Evolutionary conservation across 2,329 filamentous ascomycete genomes (phyloP).

Genomic region (Sporothrix inflata): DNA sequence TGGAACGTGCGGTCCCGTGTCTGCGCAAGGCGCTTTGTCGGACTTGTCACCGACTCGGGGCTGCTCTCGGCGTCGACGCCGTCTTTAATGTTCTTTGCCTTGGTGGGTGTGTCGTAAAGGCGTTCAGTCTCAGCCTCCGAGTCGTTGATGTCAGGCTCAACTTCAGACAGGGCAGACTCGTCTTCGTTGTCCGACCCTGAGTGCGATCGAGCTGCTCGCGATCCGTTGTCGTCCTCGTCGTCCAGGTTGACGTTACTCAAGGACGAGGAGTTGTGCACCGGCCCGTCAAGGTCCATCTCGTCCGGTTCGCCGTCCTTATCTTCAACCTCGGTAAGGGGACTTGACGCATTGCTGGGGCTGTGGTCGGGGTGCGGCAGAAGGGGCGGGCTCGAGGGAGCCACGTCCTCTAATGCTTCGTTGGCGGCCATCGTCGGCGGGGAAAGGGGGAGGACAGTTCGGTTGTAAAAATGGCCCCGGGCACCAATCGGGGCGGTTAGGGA

Average conservation of each 20-base stretch:
- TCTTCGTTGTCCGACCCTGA: conserved; percentile 39
- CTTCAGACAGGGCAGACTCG: conserved; percentile 57
- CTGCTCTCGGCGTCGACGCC: conserved; percentile 47
- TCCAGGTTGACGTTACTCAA: conserved; percentile 35
- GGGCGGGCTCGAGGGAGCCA: conserved; percentile 54
- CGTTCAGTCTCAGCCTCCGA: conserved; percentile 94
- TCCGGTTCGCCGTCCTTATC: conserved; percentile 75
- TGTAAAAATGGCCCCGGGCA: background rate
- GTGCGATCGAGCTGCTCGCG: conserved; percentile 33
- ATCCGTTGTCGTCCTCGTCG: conserved; percentile 32
- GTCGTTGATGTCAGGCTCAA: conserved; percentile 55
- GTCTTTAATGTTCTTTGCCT: conserved; percentile 43
- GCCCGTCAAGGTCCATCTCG: conserved; percentile 53
- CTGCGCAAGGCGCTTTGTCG: conserved; percentile 28
- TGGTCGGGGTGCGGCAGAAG: conserved; percentile 53
- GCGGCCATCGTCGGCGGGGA: conserved; percentile 52
- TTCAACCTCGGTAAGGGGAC: conserved; percentile 90
- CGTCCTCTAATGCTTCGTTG: conserved; percentile 52
- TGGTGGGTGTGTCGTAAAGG: conserved; percentile 83
- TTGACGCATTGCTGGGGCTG: conserved; percentile 76
- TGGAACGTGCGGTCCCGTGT: conserved; percentile 33
- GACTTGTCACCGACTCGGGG: conserved; percentile 59
- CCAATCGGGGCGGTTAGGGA: background rate
- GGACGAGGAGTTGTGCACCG: conserved; percentile 37
- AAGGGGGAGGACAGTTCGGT: background rate